Base-by-base conservation (phyloP, 1,284 basidiomycete genomes). In the Apiotrichum porosum region DNA sequence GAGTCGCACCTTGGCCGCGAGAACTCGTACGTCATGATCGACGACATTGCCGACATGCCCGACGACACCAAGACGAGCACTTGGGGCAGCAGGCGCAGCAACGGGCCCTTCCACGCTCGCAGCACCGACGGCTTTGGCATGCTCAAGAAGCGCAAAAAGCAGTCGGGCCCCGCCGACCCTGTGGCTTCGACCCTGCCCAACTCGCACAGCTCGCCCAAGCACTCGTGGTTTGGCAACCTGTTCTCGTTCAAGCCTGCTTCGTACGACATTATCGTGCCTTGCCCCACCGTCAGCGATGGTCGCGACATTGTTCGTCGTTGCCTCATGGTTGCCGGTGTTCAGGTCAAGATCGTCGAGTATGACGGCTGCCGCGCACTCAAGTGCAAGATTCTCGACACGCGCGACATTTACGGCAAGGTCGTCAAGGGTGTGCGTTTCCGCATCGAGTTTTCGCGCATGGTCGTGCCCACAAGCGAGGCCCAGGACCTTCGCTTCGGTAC, bases 161-260 rank as follows among this genome's bases (percentile, higher is more conserved):
- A n/a, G n/a, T n/a, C 34, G 33, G 37, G n/a, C 42, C 37, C 32
- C 28, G 8, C 26, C 26, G 26, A 28, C 9, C 34, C 44, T 12
- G 36, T 42, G 8, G 26, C 26, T 26, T 36, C 42, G 12, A 31
- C 51, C 13, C 42, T 41, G 33, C 30, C 49, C 14, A 21, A 30
- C 6, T 18, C 41, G 6, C 38, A 43, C 18, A 36, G 26, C 26
- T 28, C 47, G 15, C 39, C 66, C 31, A 86, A 85, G 68, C 81
- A 85, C 40, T 83, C 81, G 49, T 97, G 93, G 93, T 83, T 97
- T 58, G 82, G 83, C 44, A 86, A 85, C 55, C 79, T 95, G 38
- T 94, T 97, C 80, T 86, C 83, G 65, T 85, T 88, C 77, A 88
- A 85, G 63, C 83, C 87, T 0, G 76, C 81, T 15, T 79, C 77